Evolutionary conservation across 805 yeast genomes (phyloP), one percentile per base, ranked within the genome.

Genomic region (Crinitomyces ghanaensis): DNA sequence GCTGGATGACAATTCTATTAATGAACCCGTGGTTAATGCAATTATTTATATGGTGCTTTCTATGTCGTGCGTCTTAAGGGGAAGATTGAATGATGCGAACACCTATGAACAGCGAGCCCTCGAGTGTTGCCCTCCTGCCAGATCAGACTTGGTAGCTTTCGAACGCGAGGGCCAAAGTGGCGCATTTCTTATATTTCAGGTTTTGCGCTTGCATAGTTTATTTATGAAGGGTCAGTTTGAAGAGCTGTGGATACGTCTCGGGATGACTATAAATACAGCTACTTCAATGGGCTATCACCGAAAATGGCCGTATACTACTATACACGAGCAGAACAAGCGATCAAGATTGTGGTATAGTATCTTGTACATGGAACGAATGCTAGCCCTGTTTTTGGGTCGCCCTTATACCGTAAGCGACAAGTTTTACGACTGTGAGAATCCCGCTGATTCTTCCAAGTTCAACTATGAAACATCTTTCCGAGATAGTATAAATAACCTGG

Each of bases 251-350:
- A 49, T 64, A 9, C 56, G 56, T 40, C 41, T 66, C 16, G 67
- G 68, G 6, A 39, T 43, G 13, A 62, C 68, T 1, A 62, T 66
- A n/a, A 48, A 64, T 18, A 50, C 56, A 41, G 68, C 68, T 0
- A 65, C 60, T 43, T 50, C 65, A 0, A 44, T 65, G 32, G 71
- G 70, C 0, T 38, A 64, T 22, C 44, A 40, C 25, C 39, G 48
- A 4, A 28, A 38, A 18, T 34, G 42, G 54, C 22, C 22, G 17
- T 27, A 28, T 17, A 15, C 23, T 9, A 19, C 25, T 11, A n/a
- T 14, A 12, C 19, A 30, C 15, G 26, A 14, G n/a, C 18, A 26
- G 16, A 16, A 12, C 8, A 13, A 12, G 20, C 26, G 31, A 15
- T 26, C 37, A 2, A 23, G 42, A 5, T 29, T 35, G 7, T 41